Conservation (phyloP, 2,329 filamentous ascomycete genomes). For the Apiospora koreana region DNA sequence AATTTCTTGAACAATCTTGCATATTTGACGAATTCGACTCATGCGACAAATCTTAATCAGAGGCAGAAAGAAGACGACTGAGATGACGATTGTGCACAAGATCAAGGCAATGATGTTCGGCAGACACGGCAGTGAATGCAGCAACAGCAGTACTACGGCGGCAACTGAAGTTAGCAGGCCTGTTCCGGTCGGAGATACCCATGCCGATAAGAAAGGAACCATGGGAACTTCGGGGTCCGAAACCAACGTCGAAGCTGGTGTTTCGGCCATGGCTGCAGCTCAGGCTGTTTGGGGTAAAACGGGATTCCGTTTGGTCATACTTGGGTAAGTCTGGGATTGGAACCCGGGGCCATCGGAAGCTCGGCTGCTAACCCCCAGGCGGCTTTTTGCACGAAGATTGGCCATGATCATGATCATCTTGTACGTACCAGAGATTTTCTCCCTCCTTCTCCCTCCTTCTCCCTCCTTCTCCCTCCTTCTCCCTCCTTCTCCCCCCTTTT, state of each 20-base stretch:
- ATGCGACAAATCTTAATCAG: neutral
- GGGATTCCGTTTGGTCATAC: constrained; percentile 22
- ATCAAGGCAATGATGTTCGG: neutral
- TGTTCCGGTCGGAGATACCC: neutral
- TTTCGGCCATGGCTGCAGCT: constrained; percentile 19
- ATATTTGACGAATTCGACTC: neutral
- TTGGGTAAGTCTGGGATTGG: constrained; percentile 9
- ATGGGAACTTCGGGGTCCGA: neutral
- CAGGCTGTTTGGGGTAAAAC: constrained; percentile 23
- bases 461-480: too few relatives aligned
- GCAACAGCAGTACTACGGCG: neutral
- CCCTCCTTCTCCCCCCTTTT: neutral
- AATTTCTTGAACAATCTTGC: neutral
- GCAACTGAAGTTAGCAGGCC: too few relatives aligned
- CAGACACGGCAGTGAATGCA: too few relatives aligned
- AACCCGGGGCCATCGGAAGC: too few relatives aligned
- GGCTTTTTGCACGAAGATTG: neutral
- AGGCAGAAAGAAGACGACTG: neutral
- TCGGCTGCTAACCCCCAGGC: neutral
- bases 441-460: constrained; percentile 3
- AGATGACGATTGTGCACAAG: neutral
- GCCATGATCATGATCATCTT: constrained; percentile 26
- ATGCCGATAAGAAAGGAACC: neutral
- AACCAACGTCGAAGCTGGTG: constrained; percentile 17
- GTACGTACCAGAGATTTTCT: constrained; percentile 12